These are phyloP conservation scores for Casuarina glauca DNA, from an alignment of 306 rosid genomes.

Conservation along the genomic window DNA sequence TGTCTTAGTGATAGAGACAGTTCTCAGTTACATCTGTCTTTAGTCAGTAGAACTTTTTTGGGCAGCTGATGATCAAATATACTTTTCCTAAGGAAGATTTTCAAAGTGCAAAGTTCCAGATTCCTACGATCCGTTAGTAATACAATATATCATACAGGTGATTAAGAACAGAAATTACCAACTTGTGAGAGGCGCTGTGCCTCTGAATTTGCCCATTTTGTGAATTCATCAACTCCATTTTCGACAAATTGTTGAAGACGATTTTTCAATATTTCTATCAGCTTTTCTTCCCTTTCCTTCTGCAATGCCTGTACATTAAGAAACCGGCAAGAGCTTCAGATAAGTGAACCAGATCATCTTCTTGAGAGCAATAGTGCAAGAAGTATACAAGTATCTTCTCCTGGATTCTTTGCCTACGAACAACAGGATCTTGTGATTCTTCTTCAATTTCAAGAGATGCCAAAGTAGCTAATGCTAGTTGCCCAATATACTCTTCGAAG, in stretches of 20 bases:
- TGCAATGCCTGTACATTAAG: conserved; percentile 54
- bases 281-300: conserved; percentile 83
- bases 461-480: conserved; percentile 75
- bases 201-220: conserved; percentile 68
- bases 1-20: neutral
- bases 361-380: conserved; percentile 15
- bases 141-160: conserved; percentile 5
- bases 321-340: conserved; percentile 24
- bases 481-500: conserved; percentile 88
- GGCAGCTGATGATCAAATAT: neutral
- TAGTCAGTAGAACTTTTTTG: neutral
- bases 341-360: neutral
- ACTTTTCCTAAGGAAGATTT: neutral
- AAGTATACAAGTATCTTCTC: conserved; percentile 68
- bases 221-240: conserved; percentile 65
- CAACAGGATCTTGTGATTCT: conserved; percentile 51
- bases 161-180: conserved; percentile 45
- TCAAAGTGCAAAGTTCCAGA: neutral
- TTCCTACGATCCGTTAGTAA: neutral
- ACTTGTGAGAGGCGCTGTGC: conserved; percentile 73
- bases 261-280: conserved; percentile 50
- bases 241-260: conserved; percentile 76
- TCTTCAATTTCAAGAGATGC: conserved; percentile 69
- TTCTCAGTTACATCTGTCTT: neutral
- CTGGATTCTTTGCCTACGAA: conserved; percentile 49